Evolutionary conservation across 2,329 filamentous ascomycete genomes (phyloP), one percentile per base, ranked within the genome.

Genomic region (Sphaerulina populicola): DNA sequence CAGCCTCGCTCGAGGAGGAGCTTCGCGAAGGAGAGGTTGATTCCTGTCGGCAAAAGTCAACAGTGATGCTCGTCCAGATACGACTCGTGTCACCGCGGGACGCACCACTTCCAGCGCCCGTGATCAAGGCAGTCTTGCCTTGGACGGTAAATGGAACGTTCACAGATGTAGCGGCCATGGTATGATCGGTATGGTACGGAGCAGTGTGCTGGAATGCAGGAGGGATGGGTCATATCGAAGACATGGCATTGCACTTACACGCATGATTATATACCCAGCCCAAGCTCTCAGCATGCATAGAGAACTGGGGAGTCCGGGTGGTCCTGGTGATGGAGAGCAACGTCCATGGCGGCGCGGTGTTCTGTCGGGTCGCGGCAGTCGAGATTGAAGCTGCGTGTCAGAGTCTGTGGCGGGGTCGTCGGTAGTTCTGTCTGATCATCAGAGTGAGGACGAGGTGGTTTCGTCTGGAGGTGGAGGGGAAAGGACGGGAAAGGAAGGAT

Each of bases 101-200:
- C 59, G 31, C 55, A 69, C 68, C 68, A 40, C 68, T 70, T 9
- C 73, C 73, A 46, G 72, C 73, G 33, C 74, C 74, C 5, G 74
- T 75, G 4, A 76, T 65, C 44, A 76, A 68, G 4, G 73, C 73
- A n/a, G 64, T 69, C 61, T 75, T 75, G 7, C 71, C 72, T 11
- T 68, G 53, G 3, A 75, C 68, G 15, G 59, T 61, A 55, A 72
- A 74, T 3, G 66, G 58, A 23, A 56, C 37, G 15, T 51, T 44
- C n/a, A 52, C 53, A 18, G 58, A 55, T 9, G 53, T 23, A 39
- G 54, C 56, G 33, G 60, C 56, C 61, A 64, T 63, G 8, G n/a
- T 46, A 64, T 63, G 8, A 15, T 46, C 4, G 14, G 11, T 8
- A 29, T 35, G 41, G 27, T 35, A 15, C n/a, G 12, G n/a, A 35